A percentile compares a stretch with the other conserved stretches of the same genome.
Evolutionary conservation across 2,329 filamentous ascomycete genomes (phyloP).

Genomic region (Fusarium liriodendri): DNA sequence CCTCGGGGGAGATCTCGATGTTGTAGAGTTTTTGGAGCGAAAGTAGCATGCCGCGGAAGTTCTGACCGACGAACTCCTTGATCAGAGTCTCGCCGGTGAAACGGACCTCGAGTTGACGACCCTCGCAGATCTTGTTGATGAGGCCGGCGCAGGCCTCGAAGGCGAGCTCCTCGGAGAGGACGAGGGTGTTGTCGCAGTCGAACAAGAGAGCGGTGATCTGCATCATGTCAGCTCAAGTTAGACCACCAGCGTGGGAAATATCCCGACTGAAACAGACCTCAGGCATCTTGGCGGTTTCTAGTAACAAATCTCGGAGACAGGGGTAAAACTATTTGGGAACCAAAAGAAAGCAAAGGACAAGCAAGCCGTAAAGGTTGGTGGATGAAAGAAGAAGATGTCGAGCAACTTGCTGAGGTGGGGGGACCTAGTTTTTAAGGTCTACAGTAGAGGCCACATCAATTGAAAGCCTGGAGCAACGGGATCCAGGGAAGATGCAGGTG

Average conservation of each 20-base stretch:
- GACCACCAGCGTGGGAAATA: not conserved
- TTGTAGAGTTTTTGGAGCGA: conserved; percentile 80
- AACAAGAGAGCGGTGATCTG: conserved; percentile 78
- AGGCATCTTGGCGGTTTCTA: conserved; percentile 47
- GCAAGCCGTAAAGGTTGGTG: conserved; percentile 18
- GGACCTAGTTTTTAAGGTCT: conserved; percentile 58
- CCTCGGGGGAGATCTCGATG: conserved; percentile 75
- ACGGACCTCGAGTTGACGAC: conserved; percentile 69
- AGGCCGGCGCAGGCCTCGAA: conserved; percentile 92
- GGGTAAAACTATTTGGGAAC: conserved; percentile 8
- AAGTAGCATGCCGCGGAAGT: conserved; percentile 92
- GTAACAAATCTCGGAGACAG: not conserved
- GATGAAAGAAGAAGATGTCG: conserved; percentile 15
- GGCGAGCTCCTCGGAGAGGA: conserved; percentile 89
- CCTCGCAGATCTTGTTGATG: conserved; percentile 84
- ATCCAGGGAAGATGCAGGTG: conserved; percentile 21
- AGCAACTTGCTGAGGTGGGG: conserved; percentile 30
- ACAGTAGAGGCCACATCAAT: conserved; percentile 18
- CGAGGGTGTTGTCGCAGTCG: conserved; percentile 91
- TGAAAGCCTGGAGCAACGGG: conserved; percentile 19
- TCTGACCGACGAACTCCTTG: conserved; percentile 89
- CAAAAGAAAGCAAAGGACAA: conserved; percentile 20
- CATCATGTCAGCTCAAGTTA: conserved; percentile 2
- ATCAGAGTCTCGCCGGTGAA: conserved; percentile 86
- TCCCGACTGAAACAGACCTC: conserved; percentile 39